Percentiles rank a stretch among this genome's conserved stretches.
Conservation (phyloP, 2,329 filamentous ascomycete species). For the Penicillium sp. region DNA sequence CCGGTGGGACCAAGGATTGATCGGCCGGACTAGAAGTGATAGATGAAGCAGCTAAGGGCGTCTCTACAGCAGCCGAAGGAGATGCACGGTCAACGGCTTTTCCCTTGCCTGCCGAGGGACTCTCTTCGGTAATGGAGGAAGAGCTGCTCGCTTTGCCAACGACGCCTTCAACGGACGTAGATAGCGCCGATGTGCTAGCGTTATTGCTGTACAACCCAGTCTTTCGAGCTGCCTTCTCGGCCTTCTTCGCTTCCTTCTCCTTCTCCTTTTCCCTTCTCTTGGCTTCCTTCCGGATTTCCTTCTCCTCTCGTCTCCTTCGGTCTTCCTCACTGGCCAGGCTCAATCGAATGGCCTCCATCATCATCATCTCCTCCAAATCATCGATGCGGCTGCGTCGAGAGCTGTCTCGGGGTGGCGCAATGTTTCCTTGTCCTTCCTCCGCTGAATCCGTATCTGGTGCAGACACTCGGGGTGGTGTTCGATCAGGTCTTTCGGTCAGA, state of each 20-base stretch:
- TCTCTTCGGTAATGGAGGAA: constrained; percentile 44
- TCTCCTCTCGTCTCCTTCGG: constrained; percentile 81
- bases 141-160: constrained; percentile 44
- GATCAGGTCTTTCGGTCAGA: constrained; percentile 46
- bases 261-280: constrained; percentile 83
- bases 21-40: constrained; percentile 22
- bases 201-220: constrained; percentile 56
- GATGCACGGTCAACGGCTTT: constrained; percentile 67
- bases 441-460: constrained; percentile 43
- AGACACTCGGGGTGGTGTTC: constrained; percentile 30
- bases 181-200: constrained; percentile 67
- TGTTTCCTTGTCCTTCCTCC: constrained; percentile 39
- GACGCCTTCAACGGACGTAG: constrained; percentile 42
- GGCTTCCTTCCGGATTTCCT: constrained; percentile 76
- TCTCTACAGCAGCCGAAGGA: constrained; percentile 30
- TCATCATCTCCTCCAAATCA: constrained; percentile 97
- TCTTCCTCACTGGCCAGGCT: constrained; percentile 94
- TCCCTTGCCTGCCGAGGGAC: constrained; percentile 59
- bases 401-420: constrained; percentile 52
- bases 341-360: constrained; percentile 91
- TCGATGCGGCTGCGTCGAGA: constrained; percentile 70
- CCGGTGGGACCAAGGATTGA: constrained; percentile 15
- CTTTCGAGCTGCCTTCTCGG: constrained; percentile 69
- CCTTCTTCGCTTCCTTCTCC: constrained; percentile 82
- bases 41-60: constrained; percentile 10